Base-by-base conservation (phyloP, 192 early-diverging fungal genomes). In the Backusella tarrabulga region DNA sequence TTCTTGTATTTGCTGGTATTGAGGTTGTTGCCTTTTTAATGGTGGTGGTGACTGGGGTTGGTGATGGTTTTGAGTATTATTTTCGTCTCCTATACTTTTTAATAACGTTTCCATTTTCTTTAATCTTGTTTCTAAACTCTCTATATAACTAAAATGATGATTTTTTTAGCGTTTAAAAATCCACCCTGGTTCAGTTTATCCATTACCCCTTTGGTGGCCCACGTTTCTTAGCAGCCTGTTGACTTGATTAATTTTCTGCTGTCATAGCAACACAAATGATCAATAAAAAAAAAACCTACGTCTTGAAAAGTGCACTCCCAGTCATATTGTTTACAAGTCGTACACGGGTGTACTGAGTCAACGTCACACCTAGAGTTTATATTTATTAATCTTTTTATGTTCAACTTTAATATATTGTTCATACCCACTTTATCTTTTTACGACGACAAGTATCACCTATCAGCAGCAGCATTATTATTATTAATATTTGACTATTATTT, bases 261-360 rank as follows among this genome's bases (percentile, higher is more conserved):
- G 29, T 38, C 23, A 17, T 69, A 35, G 26, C 11, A 60, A 60
- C 11, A 23, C 15, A 8, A 23, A 54, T 54, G 2, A 40, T 40
- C 11, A 11, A 60, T 19, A 35, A 67, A 23, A 63, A 44, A 75
- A 32, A 44, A 14, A 6, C 36, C 60, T 75, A 79, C 78, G 46
- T 82, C 73, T 38, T 78, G 74, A n/a, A 78, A 82, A 29, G 80
- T 82, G 26, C 80, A 82, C 60, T 77, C 73, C 76, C 80, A 82
- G 38, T 54, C 74, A 52, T 75, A 78, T 52, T 82, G 80, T 68
- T 34, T 71, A 26, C 80, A 82, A 26, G 80, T 82, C 0, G 80
- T 40, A 73, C 80, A 82, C 9, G 80, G 80, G 6, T 73, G 38
- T 12, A 21, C 29, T 0, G 34, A 67, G 40, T 82, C 74, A 23